Evolutionary conservation across 1,139 yeast genomes (phyloP).

Genomic region (Zygoascus meyerae): DNA sequence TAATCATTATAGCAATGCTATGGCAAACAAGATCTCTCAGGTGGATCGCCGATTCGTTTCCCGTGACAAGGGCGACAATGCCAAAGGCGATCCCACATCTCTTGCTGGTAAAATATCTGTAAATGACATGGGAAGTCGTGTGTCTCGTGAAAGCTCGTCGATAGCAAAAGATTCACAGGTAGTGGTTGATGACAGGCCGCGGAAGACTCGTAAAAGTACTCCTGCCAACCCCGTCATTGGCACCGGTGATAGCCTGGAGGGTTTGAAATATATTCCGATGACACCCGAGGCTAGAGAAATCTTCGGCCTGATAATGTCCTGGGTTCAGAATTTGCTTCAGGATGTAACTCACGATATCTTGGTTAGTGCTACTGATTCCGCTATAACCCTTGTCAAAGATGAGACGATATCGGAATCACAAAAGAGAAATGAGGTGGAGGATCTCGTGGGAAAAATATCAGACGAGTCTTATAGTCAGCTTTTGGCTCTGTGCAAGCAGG

Average conservation of each 20-base stretch:
- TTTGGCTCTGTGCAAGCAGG: slow-evolving; percentile 44
- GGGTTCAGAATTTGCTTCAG: slow-evolving; percentile 46
- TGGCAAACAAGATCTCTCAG: slow-evolving; percentile 70
- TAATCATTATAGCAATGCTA: slow-evolving; percentile 24
- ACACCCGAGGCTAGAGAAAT: slow-evolving; percentile 40
- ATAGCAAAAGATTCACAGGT: slow-evolving; percentile 4
- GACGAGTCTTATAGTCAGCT: slow-evolving; percentile 51
- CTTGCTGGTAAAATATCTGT: slow-evolving; percentile 59
- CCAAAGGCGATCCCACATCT: slow-evolving; percentile 60
- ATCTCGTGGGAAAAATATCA: slow-evolving; percentile 45
- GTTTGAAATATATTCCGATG: slow-evolving; percentile 48
- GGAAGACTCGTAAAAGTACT: slow-evolving; percentile 14
- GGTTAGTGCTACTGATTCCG: slow-evolving; percentile 56
- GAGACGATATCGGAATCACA: slow-evolving; percentile 40
- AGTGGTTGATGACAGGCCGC: slow-evolving; percentile 15
- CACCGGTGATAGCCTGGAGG: slow-evolving; percentile 27
- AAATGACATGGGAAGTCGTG: slow-evolving; percentile 64
- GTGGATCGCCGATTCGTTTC: slow-evolving; percentile 48
- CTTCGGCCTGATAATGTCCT: slow-evolving; percentile 44
- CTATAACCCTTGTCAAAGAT: slow-evolving; percentile 54
- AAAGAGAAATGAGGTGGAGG: slow-evolving; percentile 39
- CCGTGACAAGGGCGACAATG: slow-evolving; percentile 43
- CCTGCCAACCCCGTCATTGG: slow-evolving; percentile 28
- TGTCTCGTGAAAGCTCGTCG: slow-evolving; percentile 14
- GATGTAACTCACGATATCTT: slow-evolving; percentile 56